Evolutionary conservation across 2,329 filamentous ascomycete species (phyloP), one percentile per base, ranked within the genome.

Genomic region (Cladorrhinum sp.): DNA sequence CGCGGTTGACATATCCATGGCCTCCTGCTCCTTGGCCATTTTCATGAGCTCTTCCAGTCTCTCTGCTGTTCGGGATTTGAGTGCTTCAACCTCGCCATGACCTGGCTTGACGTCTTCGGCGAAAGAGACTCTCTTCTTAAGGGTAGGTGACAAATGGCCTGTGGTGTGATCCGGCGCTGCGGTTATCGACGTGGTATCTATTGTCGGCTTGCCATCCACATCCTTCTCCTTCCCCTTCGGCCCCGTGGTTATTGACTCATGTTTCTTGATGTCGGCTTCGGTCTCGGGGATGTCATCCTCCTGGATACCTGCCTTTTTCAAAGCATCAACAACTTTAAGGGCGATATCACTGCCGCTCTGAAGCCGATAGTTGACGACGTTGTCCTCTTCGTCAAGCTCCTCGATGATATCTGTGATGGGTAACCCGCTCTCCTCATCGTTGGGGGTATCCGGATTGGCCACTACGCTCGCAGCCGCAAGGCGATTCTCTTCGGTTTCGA

Each of bases 351-450:
- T 88, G 0, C 92, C 89, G n/a, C 78, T 84, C 38, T 86, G 84
- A 27, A 89, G 76, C 58, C 78, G 83, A 67, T 83, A 86, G 0
- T 85, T 90, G 54, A 96, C 75, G 3, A 98, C 83, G 69, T 96
- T 95, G 59, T 88, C 95, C 10, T 96, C 85, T 8, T 97, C 93
- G 70, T 98, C 95, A 23, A 98, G 79, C 76, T 96, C 86, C 75
- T 99, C 95, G 58, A 92, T 80, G 65, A 99, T 98, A 68, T 98
- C 95, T 29, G 90, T 93, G 61, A 98, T 84, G 0, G 92, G 90
- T 55, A 92, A 78, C 1, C 86, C 87, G 12, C 87, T 86, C 62
- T 90, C 88, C 62, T 89, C 86, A 27, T 70, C 68, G 7, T 60
- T 64, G 56, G 78, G 79, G 50, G 81, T 79, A 57, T 87, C 85